phyloP scores from a whole-genome alignment of 106 monocot species.

The Ottelia alismoides region DNA sequence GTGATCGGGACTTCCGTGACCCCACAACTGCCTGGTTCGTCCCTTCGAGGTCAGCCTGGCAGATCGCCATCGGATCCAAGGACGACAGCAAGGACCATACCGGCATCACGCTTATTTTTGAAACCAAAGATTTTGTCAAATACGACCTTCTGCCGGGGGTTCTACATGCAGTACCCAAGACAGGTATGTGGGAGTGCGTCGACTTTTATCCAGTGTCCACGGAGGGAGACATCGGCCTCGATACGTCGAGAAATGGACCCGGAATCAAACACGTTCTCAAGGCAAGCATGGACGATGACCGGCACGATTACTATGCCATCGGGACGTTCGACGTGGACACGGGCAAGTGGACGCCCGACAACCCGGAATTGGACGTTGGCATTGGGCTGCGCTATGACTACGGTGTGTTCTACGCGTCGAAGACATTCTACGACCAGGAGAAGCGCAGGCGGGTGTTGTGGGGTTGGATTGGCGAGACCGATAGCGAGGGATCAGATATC shows the following conservation, averaged over 20 bases:
- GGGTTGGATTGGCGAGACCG: constrained; percentile 79
- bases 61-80: constrained; percentile 54
- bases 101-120: constrained; percentile 54
- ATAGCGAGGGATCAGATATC: constrained; percentile 47
- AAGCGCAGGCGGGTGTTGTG: constrained; percentile 52
- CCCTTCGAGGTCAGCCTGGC: constrained; percentile 29
- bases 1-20: constrained; percentile 47
- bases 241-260: constrained; percentile 31
- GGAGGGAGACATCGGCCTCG: constrained; percentile 26
- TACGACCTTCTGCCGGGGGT: constrained; percentile 39
- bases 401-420: constrained; percentile 82
- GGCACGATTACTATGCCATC: constrained; percentile 71
- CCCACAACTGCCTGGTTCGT: constrained; percentile 66
- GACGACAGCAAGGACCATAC: constrained; percentile 26
- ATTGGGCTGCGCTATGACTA: constrained; percentile 59
- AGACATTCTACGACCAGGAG: constrained; percentile 66
- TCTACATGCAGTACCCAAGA: constrained; percentile 40
- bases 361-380: constrained; percentile 54
- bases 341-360: constrained; percentile 54
- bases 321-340: constrained; percentile 32
- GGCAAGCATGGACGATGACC: constrained; percentile 62
- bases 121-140: constrained; percentile 45
- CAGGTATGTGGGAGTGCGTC: constrained; percentile 94
- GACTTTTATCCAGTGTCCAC: constrained; percentile 78
- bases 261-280: constrained; percentile 73